A percentile compares a stretch with the other conserved stretches of the same genome.
Conservation (phyloP, 148 eudicot species). For the Fallopia convolvulus region DNA sequence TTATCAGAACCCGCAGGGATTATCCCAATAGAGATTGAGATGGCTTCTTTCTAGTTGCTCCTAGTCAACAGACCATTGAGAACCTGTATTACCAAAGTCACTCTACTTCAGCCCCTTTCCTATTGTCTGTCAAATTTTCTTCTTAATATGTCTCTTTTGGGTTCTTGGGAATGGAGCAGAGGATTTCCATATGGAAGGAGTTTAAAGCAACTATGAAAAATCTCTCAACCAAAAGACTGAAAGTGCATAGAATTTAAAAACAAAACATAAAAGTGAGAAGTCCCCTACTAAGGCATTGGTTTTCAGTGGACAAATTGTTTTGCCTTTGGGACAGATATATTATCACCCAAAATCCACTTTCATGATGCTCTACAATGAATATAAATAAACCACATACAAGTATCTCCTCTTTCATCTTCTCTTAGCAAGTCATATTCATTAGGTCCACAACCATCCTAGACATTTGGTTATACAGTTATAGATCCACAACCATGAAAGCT, state of each 20-base stretch:
- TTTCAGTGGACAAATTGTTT: background rate
- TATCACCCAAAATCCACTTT: background rate
- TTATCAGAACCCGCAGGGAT: constrained; percentile 99
- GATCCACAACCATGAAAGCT: background rate
- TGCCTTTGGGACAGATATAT: background rate
- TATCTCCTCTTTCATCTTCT: background rate
- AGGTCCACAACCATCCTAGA: background rate
- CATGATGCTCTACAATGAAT: background rate
- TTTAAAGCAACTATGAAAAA: background rate
- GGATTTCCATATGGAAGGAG: background rate
- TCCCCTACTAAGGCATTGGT: background rate
- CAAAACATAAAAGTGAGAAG: background rate
- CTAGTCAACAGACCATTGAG: constrained; percentile 77
- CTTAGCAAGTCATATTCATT: background rate
- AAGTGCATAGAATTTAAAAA: background rate
- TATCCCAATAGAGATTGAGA: constrained; percentile 87
- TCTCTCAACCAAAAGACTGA: background rate
- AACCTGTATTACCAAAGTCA: constrained; percentile 43
- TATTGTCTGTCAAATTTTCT: background rate
- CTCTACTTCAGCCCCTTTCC: constrained; percentile 1
- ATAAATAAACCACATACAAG: background rate
- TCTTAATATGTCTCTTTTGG: background rate
- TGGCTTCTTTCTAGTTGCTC: constrained; percentile 85
- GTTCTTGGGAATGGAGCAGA: background rate
- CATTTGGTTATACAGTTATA: background rate